These are phyloP conservation scores for Xylaria telfairii DNA, from an alignment of 495 filamentous ascomycete species.

Conservation along the genomic window DNA sequence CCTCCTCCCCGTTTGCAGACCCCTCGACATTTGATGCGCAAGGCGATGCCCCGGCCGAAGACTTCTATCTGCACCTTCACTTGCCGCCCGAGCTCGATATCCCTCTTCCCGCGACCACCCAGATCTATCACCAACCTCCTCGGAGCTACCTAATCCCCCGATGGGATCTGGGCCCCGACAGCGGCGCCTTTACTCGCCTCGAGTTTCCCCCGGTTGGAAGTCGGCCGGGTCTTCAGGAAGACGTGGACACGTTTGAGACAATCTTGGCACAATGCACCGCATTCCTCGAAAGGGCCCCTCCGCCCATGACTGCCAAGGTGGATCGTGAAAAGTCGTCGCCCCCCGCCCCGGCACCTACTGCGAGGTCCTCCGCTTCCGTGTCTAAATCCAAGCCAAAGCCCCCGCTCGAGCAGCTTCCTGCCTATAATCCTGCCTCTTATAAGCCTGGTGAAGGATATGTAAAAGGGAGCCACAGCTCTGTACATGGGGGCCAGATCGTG, in stretches of 20 bases:
- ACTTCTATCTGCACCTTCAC: slow-evolving; percentile 94
- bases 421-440: slow-evolving; percentile 84
- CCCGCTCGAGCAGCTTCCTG: slow-evolving; percentile 51
- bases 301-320: slow-evolving; percentile 53
- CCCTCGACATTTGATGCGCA: slow-evolving; percentile 60
- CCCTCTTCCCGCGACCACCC: slow-evolving; percentile 86
- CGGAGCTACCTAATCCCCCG: slow-evolving; percentile 88
- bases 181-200: slow-evolving; percentile 87
- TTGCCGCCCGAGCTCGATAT: slow-evolving; percentile 94
- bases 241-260: slow-evolving; percentile 95
- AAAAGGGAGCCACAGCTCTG: slow-evolving; percentile 55
- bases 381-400: slow-evolving; percentile 48
- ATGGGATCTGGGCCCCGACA: slow-evolving; percentile 87
- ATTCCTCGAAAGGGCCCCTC: slow-evolving; percentile 79
- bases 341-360: slow-evolving; percentile 43
- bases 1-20: slow-evolving; percentile 72
- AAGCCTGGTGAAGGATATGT: slow-evolving; percentile 80
- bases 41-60: slow-evolving; percentile 72
- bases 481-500: slow-evolving; percentile 77
- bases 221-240: slow-evolving; percentile 78
- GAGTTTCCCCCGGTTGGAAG: slow-evolving; percentile 80
- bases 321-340: slow-evolving; percentile 63
- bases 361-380: slow-evolving; percentile 42
- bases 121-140: slow-evolving; percentile 93
- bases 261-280: slow-evolving; percentile 95